Percentiles rank a stretch among this genome's conserved stretches.
Conservation (phyloP, 192 early-diverging fungal genomes). For the Coemansia sp. region DNA sequence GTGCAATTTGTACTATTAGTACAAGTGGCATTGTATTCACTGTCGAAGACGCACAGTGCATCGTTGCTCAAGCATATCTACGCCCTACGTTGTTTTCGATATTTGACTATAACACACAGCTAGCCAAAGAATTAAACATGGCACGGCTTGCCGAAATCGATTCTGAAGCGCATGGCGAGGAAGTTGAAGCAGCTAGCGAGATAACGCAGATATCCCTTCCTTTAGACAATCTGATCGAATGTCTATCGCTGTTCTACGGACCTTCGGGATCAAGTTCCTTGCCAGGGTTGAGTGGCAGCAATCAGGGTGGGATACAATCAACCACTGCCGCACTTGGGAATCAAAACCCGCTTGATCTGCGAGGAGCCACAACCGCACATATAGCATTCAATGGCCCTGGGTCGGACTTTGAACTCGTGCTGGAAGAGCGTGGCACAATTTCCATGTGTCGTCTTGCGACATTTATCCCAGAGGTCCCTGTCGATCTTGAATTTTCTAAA, state of each 20-base stretch:
- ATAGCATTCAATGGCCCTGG: constrained; percentile 43
- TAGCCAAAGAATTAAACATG: constrained; percentile 11
- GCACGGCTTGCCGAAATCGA: constrained; percentile 14
- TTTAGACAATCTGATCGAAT: constrained; percentile 49
- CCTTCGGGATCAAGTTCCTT: constrained; percentile 15
- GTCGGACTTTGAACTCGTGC: constrained; percentile 49
- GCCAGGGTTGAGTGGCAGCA: not conserved
- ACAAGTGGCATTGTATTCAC: constrained; percentile 39
- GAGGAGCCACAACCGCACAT: constrained; percentile 45
- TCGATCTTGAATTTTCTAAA: constrained; percentile 47
- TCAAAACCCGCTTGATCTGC: constrained; percentile 27
- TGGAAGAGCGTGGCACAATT: constrained; percentile 59
- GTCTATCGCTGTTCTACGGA: constrained; percentile 48
- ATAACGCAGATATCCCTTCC: constrained; percentile 34
- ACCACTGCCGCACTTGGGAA: constrained; percentile 10
- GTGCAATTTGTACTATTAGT: constrained; percentile 42
- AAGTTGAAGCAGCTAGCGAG: constrained; percentile 8
- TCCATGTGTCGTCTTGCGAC: constrained; percentile 57
- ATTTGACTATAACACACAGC: constrained; percentile 30
- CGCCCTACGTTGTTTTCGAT: constrained; percentile 34
- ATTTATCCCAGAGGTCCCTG: constrained; percentile 43
- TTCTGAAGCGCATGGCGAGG: constrained; percentile 6
- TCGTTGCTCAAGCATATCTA: constrained; percentile 49
- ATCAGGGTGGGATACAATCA: constrained; percentile 9
- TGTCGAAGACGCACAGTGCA: constrained; percentile 44